phyloP scores from a whole-genome alignment of 2,329 filamentous ascomycete species.

The Amesomyces nigricolor region DNA sequence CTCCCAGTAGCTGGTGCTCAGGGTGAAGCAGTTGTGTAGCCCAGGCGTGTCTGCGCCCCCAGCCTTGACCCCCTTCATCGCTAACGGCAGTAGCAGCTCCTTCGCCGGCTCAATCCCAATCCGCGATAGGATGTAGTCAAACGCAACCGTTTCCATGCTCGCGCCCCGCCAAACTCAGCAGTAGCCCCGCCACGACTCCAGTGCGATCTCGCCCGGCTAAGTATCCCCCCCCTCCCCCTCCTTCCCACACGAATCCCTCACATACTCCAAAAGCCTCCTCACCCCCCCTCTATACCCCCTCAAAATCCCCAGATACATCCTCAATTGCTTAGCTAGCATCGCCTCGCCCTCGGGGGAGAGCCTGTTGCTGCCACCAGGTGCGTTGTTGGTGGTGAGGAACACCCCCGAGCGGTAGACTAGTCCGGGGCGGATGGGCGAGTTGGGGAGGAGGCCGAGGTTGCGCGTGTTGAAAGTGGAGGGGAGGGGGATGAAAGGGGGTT shows the following conservation, averaged over 20 bases:
- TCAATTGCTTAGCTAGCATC: conserved; percentile 34
- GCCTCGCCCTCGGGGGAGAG: conserved; percentile 32
- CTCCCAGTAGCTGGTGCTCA: conserved; percentile 41
- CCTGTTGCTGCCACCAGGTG: background rate
- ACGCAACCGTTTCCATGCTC: conserved; percentile 35
- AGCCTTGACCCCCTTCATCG: conserved; percentile 35
- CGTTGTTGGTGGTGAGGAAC: conserved; percentile 27
- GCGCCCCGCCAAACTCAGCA: conserved; percentile 49
- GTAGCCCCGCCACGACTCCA: conserved; percentile 44
- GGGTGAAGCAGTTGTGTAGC: conserved; percentile 43
- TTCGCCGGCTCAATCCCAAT: conserved; percentile 49
- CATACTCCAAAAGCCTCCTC: conserved; percentile 39
- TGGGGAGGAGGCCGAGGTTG: conserved; percentile 43
- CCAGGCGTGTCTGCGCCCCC: conserved; percentile 39
- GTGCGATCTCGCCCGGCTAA: conserved; percentile 53
- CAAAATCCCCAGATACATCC: conserved; percentile 45
- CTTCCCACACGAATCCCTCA: conserved; percentile 37
- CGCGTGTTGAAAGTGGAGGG: conserved; percentile 48
- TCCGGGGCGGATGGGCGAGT: conserved; percentile 33
- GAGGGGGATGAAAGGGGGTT: background rate
- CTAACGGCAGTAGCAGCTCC: conserved; percentile 41
- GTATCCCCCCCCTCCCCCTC: conserved; percentile 43
- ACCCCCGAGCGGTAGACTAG: conserved; percentile 45
- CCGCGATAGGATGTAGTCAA: conserved; percentile 51
- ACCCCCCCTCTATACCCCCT: conserved; percentile 39